Evolutionary conservation across 768 basidiomycete genomes (phyloP).

Genomic region (Leccinellum luteum): DNA sequence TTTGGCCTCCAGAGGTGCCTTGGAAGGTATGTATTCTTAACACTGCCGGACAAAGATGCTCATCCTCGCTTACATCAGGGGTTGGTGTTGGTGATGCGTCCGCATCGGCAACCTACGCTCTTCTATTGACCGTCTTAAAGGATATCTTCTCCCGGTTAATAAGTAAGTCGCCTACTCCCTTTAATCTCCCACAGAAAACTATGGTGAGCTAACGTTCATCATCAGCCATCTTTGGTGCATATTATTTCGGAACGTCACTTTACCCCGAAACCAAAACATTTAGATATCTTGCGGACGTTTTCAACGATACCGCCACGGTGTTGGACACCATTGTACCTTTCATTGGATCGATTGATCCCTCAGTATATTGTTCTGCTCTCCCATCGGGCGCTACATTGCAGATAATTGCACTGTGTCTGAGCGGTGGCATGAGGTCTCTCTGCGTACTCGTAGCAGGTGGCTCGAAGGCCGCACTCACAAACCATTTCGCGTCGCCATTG

Average conservation of each 20-base stretch:
- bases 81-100: constrained; percentile 70
- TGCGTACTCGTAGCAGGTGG: constrained; percentile 66
- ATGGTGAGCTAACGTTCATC: neutral
- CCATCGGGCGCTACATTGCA: constrained; percentile 37
- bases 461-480: constrained; percentile 65
- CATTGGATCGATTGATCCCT: constrained; percentile 34
- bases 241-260: constrained; percentile 60
- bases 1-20: constrained; percentile 61
- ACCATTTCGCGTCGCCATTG: constrained; percentile 59
- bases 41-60: neutral
- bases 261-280: constrained; percentile 71
- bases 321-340: constrained; percentile 61
- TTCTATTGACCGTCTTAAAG: constrained; percentile 63
- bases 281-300: constrained; percentile 61
- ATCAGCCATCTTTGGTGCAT: constrained; percentile 61
- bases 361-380: constrained; percentile 34
- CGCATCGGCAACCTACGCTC: constrained; percentile 62
- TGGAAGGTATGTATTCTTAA: constrained; percentile 54
- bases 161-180: constrained; percentile 39
- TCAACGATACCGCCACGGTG: constrained; percentile 60
- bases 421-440: constrained; percentile 55
- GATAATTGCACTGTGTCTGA: constrained; percentile 51
- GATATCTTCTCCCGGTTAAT: constrained; percentile 62
- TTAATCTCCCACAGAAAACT: neutral
- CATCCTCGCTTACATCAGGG: constrained; percentile 34